Conservation (phyloP, 1,284 basidiomycete species). For the Pascua guehoae region DNA sequence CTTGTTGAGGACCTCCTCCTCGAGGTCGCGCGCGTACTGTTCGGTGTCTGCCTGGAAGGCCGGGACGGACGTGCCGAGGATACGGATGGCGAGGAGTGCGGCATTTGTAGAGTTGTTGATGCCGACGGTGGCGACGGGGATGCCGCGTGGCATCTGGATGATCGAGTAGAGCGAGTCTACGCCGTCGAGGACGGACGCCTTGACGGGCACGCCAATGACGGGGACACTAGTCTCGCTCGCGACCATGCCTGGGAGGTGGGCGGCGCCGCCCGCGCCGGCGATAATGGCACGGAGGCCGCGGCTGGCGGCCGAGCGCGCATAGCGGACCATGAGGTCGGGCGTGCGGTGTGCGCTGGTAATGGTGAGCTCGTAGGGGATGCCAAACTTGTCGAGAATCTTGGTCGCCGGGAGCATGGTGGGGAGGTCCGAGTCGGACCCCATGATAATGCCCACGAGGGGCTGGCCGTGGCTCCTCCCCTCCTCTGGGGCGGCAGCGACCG, state of each 20-base stretch:
- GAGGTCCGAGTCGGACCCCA: conserved; percentile 98
- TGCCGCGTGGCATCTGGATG: conserved; percentile 98
- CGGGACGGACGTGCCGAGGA: conserved; percentile 73
- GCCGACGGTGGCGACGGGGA: conserved; percentile 94
- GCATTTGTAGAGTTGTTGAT: conserved; percentile 97
- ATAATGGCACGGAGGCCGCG: conserved; percentile 78
- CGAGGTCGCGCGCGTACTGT: conserved; percentile 67
- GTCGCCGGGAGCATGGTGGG: conserved; percentile 89
- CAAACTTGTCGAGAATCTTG: conserved; percentile 74
- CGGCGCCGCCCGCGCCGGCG: conserved; percentile 94
- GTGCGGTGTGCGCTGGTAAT: conserved; percentile 97
- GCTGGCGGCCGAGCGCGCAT: conserved; percentile 70
- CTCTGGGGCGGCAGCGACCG: conserved; percentile 56
- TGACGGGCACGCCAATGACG: conserved; percentile 95
- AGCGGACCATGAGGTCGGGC: conserved; percentile 78
- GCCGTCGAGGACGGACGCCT: conserved; percentile 88
- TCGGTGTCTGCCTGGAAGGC: conserved; percentile 66
- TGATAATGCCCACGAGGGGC: conserved; percentile 90
- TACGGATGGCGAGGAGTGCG: conserved; percentile 83
- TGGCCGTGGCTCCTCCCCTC: conserved; percentile 56
- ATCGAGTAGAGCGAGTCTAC: conserved; percentile 96
- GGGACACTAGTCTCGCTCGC: conserved; percentile 89
- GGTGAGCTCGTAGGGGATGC: conserved; percentile 86
- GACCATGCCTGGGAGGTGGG: conserved; percentile 97
- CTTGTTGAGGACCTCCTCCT: conserved; percentile 80